These are phyloP conservation scores for Nicotiana tomentosiformis DNA, from an alignment of 257 asterid species.

Conservation along the genomic window DNA sequence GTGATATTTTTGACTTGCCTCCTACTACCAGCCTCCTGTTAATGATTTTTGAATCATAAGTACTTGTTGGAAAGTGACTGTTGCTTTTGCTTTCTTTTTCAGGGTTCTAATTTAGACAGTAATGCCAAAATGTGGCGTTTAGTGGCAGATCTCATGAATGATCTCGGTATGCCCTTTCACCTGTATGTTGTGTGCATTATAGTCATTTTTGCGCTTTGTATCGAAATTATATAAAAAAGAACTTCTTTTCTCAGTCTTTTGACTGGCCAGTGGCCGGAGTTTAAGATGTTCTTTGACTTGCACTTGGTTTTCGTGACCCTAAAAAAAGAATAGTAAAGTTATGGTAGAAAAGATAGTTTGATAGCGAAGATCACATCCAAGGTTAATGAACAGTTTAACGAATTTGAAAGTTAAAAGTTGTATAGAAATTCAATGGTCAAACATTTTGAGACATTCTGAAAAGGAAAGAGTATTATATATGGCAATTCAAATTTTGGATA, in stretches of 20 bases:
- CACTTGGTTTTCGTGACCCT: background rate
- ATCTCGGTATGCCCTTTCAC: constrained; percentile 50
- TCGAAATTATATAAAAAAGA: background rate
- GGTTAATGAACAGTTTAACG: background rate
- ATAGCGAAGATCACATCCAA: background rate
- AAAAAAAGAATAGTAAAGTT: background rate
- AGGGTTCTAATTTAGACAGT: constrained; percentile 95
- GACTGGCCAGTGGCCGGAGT: background rate
- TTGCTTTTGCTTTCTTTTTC: constrained; percentile 7
- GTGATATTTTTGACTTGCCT: background rate
- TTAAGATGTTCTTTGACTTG: background rate
- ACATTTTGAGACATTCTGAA: background rate
- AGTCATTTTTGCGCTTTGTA: background rate
- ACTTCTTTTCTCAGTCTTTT: background rate
- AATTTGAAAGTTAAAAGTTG: background rate
- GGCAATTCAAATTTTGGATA: too few species aligned
- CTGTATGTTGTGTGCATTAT: background rate
- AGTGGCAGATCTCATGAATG: constrained; percentile 98
- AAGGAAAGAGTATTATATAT: background rate
- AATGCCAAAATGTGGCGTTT: constrained; percentile 99
- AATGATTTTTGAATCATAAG: background rate
- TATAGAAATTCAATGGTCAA: background rate
- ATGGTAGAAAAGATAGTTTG: background rate
- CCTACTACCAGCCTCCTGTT: background rate
- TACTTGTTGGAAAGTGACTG: background rate